Evolutionary conservation across 1,284 basidiomycete genomes (phyloP).

Genomic region (Trametes pubescens): DNA sequence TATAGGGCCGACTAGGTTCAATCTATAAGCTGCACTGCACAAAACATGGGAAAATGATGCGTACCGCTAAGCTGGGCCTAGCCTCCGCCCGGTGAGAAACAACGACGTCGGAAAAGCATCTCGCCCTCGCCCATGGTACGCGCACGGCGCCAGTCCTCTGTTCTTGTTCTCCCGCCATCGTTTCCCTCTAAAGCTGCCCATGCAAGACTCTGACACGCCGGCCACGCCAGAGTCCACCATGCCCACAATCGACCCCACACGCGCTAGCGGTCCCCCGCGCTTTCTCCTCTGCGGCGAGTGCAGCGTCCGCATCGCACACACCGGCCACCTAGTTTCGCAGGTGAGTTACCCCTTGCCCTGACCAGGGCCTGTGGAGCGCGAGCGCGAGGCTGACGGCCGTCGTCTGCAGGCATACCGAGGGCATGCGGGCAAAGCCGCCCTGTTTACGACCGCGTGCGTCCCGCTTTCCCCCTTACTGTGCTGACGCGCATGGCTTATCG

Average conservation of each 20-base stretch:
- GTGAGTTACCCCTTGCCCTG: constrained; percentile 17
- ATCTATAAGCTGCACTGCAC: constrained; percentile 9
- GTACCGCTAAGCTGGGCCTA: constrained; percentile 23
- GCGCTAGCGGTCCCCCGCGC: constrained; percentile 23
- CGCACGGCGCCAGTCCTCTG: constrained; percentile 20
- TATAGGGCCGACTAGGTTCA: constrained; percentile 10
- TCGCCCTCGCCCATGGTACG: constrained; percentile 19
- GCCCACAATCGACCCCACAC: constrained; percentile 13
- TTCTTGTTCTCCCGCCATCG: constrained; percentile 16
- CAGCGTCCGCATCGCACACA: constrained; percentile 26
- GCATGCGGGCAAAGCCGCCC: constrained; percentile 41
- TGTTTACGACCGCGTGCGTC: constrained; percentile 55
- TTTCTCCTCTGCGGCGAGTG: constrained; percentile 28
- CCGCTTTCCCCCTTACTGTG: neutral
- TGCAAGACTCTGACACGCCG: constrained; percentile 12
- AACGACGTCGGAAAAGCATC: constrained; percentile 17
- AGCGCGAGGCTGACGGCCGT: neutral
- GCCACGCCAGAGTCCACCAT: constrained; percentile 21
- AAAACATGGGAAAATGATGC: constrained; percentile 31
- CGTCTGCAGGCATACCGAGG: constrained; percentile 40
- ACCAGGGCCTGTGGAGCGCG: neutral
- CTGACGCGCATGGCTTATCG: neutral
- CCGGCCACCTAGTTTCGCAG: constrained; percentile 27
- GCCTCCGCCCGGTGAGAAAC: constrained; percentile 22
- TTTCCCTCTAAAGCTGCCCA: constrained; percentile 17